A percentile compares a stretch with the other conserved stretches of the same genome.
Conservation (phyloP, 2,329 filamentous ascomycete genomes). For the Leptodontidium sp. region DNA sequence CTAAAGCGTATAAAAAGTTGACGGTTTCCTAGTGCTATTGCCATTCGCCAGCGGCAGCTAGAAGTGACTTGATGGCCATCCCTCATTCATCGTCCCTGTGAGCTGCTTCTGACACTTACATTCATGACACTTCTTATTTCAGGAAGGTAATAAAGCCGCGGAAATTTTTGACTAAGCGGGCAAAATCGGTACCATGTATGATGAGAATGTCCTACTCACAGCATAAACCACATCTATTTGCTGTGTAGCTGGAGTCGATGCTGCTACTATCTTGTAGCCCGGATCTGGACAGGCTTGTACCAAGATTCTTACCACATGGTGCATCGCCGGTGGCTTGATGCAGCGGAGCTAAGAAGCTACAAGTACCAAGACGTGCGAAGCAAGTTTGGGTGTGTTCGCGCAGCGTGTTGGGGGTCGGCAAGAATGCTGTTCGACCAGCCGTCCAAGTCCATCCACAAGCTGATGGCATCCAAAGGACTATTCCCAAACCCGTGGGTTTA, state of each 20-base stretch:
- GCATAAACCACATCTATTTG: conserved; percentile 33
- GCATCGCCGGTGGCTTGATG: not conserved
- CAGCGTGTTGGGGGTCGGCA: conserved; percentile 64
- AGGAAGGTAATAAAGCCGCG: conserved; percentile 72
- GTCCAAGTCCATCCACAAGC: not conserved
- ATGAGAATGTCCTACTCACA: no score
- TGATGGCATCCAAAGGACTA: conserved; percentile 28
- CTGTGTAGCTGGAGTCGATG: conserved; percentile 30
- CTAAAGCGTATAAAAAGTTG: no score
- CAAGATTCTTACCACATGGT: conserved; percentile 30
- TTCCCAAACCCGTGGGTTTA: conserved; percentile 27
- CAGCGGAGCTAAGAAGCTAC: no score
- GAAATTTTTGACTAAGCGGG: conserved; percentile 65
- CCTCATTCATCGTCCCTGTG: not conserved
- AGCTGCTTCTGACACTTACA: not conserved
- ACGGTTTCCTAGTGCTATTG: no score
- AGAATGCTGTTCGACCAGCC: conserved; percentile 55
- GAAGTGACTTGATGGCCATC: not conserved
- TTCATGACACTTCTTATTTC: conserved; percentile 22
- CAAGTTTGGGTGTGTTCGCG: conserved; percentile 69
- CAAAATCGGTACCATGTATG: conserved; percentile 56
- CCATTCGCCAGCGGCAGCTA: conserved; percentile 55
- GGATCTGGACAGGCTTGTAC: conserved; percentile 29
- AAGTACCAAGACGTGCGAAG: conserved; percentile 46
- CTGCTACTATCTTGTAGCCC: conserved; percentile 28